Percentiles rank a stretch among this genome's conserved stretches.
Conservation (phyloP, 2,329 filamentous ascomycete species). For the Colletotrichum phormii region DNA sequence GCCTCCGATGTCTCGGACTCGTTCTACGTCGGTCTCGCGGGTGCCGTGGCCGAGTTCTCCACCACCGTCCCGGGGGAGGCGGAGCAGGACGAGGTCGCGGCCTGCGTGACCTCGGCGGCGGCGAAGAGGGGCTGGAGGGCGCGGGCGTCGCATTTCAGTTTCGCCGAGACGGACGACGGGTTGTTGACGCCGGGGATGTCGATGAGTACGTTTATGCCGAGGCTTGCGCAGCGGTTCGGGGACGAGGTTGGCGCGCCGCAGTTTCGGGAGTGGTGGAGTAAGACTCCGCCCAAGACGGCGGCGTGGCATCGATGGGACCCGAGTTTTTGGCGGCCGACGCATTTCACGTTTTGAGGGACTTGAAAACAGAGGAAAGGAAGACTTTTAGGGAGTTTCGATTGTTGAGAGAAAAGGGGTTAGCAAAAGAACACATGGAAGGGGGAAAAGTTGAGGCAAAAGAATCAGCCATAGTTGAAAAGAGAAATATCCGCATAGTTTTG, state of each 20-base stretch:
- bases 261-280: conserved; percentile 17
- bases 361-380: no score
- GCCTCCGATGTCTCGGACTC: conserved; percentile 58
- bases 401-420: not conserved
- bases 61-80: not conserved
- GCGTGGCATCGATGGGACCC: conserved; percentile 32
- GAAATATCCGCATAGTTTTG: not conserved
- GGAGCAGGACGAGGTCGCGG: conserved; percentile 7
- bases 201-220: conserved; percentile 35
- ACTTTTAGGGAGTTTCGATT: not conserved
- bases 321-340: conserved; percentile 35
- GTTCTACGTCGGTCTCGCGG: conserved; percentile 63
- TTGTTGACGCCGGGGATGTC: conserved; percentile 29
- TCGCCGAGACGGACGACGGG: conserved; percentile 45
- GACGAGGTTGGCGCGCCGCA: conserved; percentile 25
- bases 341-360: conserved; percentile 20
- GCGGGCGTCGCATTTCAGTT: conserved; percentile 33
- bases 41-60: conserved; percentile 57
- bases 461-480: not conserved
- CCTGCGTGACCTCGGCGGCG: conserved; percentile 18
- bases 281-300: conserved; percentile 20
- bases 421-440: not conserved
- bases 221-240: conserved; percentile 32
- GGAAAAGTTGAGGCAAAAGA: not conserved
- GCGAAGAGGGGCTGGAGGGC: conserved; percentile 29